Evolutionary conservation across 495 filamentous ascomycete species (phyloP).

Genomic region (Penicillium cinerascens): DNA sequence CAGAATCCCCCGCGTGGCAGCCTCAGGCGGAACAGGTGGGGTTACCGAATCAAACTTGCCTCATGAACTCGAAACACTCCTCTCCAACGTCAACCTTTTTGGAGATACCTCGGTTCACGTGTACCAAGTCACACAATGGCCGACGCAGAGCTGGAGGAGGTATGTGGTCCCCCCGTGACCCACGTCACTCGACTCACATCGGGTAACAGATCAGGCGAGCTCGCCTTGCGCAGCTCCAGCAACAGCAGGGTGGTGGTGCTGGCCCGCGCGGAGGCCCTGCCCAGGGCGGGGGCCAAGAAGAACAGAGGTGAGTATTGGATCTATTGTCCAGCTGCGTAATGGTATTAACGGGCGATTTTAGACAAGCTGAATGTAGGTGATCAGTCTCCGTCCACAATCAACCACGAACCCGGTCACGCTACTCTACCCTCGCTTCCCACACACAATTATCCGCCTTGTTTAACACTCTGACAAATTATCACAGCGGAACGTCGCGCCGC

Average conservation of each 20-base stretch:
- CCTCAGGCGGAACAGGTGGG: conserved; percentile 26
- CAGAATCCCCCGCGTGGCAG: conserved; percentile 19
- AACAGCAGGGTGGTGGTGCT: conserved; percentile 51
- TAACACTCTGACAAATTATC: neutral
- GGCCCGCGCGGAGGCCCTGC: conserved; percentile 42
- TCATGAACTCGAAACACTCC: neutral
- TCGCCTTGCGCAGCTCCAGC: conserved; percentile 84
- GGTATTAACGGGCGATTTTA: conserved; percentile 19
- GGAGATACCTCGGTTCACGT: neutral
- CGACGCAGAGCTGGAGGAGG: conserved; percentile 84
- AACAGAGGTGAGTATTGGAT: conserved; percentile 53
- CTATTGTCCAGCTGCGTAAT: too few relatives aligned
- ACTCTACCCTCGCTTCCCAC: neutral
- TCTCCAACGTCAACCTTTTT: neutral
- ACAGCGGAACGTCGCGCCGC: conserved; percentile 55
- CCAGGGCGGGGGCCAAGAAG: conserved; percentile 45
- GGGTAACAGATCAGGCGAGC: conserved; percentile 73
- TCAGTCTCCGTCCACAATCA: conserved; percentile 2
- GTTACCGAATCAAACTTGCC: conserved; percentile 12
- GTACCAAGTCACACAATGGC: conserved; percentile 53
- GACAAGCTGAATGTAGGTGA: conserved; percentile 64
- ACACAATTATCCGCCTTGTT: neutral
- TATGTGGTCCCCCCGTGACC: conserved; percentile 24
- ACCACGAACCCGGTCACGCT: neutral
- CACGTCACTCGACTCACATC: conserved; percentile 3